Conservation (phyloP, 2,329 filamentous ascomycete species). For the Diaporthe caulivora region DNA sequence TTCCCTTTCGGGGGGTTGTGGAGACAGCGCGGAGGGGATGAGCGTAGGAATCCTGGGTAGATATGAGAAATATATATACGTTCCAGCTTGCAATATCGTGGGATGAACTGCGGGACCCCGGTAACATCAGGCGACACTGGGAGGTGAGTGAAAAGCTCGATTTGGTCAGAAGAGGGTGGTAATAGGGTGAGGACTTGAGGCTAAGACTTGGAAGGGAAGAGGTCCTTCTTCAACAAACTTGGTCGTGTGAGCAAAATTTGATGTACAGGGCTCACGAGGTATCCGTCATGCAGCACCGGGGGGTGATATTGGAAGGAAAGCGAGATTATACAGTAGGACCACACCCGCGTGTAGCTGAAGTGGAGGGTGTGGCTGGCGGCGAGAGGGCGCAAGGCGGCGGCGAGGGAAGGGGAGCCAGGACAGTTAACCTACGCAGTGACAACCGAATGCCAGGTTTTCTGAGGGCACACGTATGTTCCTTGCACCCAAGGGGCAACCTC, state of each 20-base stretch:
- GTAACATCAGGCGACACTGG: constrained; percentile 21
- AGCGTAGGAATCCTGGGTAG: too few relatives aligned
- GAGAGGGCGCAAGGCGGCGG: constrained; percentile 7
- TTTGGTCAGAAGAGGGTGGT: constrained; percentile 34
- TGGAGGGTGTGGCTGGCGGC: constrained; percentile 34
- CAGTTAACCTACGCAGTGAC: constrained; percentile 29
- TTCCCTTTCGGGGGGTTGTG: background rate
- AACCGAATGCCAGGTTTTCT: constrained; percentile 9
- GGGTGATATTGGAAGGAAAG: constrained; percentile 28
- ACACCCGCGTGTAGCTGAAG: background rate
- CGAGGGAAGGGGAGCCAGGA: constrained; percentile 18
- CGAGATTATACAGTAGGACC: constrained; percentile 36
- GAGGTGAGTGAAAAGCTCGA: background rate
- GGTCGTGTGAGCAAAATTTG: constrained; percentile 37
- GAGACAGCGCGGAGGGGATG: background rate
- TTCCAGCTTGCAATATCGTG: background rate
- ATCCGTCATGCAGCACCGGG: constrained; percentile 36
- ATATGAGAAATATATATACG: constrained; percentile 30
- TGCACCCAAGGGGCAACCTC: background rate
- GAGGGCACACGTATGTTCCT: constrained; percentile 16
- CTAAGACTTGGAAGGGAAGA: constrained; percentile 24
- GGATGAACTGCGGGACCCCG: constrained; percentile 18
- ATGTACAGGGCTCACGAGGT: constrained; percentile 35
- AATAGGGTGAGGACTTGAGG: background rate
- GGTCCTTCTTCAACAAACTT: constrained; percentile 10